A percentile compares a stretch with the other conserved stretches of the same genome.
These are phyloP conservation scores for Didymella keratinophila DNA, from an alignment of 2,329 filamentous ascomycete species.

Conservation along the genomic window DNA sequence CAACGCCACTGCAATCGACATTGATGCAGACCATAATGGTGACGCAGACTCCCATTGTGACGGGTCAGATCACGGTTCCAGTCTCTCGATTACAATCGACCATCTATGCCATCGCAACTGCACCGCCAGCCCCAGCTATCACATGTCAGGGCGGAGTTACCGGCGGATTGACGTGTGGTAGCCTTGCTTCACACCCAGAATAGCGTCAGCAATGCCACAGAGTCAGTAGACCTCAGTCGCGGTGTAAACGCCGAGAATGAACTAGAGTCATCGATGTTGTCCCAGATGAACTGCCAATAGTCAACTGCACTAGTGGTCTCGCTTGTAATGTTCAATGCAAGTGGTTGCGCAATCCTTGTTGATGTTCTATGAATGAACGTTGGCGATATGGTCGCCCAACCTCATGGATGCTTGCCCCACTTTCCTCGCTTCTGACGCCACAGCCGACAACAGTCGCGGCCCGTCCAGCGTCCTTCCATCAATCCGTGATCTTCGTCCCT, in stretches of 20 bases:
- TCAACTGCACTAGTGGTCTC: neutral
- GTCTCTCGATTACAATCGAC: neutral
- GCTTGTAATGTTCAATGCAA: neutral
- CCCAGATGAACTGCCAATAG: neutral
- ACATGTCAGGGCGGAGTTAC: neutral
- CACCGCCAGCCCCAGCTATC: neutral
- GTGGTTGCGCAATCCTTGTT: neutral
- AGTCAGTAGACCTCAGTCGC: neutral
- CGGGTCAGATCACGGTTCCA: neutral
- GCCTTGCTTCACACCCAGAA: neutral
- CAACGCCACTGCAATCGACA: neutral
- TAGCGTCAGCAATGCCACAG: neutral
- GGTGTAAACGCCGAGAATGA: neutral
- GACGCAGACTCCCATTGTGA: conserved; percentile 6
- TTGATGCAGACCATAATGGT: neutral
- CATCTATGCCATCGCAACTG: conserved; percentile 1
- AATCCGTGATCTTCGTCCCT: neutral
- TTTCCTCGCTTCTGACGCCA: conserved; percentile 9
- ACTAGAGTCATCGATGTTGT: neutral
- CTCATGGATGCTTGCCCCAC: conserved; percentile 3
- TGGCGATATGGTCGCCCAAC: neutral
- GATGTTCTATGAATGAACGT: neutral
- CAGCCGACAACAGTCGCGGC: conserved; percentile 9
- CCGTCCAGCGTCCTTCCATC: neutral
- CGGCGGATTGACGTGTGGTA: neutral